phyloP scores from a whole-genome alignment of 108 stramenopile species.

The Craspedostauros australis region DNA sequence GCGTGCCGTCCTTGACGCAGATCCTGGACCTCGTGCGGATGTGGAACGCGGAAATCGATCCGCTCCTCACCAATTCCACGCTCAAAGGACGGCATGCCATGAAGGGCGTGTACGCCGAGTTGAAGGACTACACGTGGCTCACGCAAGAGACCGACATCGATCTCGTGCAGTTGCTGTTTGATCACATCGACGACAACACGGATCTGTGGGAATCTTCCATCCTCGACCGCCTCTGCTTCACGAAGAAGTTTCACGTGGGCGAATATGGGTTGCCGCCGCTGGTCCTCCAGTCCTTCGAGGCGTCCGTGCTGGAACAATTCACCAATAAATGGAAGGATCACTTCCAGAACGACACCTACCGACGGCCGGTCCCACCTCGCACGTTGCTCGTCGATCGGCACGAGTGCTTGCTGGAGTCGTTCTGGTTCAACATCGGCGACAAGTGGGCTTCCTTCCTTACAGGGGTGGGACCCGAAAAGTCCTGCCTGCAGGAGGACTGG shows the following conservation, averaged over 20 bases:
- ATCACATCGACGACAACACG: slow-evolving; percentile 1
- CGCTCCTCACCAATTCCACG: background rate
- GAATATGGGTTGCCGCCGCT: slow-evolving; percentile 47
- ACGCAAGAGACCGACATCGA: slow-evolving; percentile 10
- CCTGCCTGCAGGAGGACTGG: too few species aligned
- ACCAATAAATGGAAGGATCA: slow-evolving; percentile 18
- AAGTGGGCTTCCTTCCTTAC: slow-evolving; percentile 10
- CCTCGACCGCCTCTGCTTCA: background rate
- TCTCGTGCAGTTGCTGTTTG: slow-evolving; percentile 6
- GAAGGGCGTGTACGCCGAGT: slow-evolving; percentile 43
- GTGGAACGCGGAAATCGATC: slow-evolving; percentile 41
- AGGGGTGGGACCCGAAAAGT: slow-evolving; percentile 42
- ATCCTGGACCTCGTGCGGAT: slow-evolving; percentile 50
- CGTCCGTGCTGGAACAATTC: slow-evolving; percentile 21
- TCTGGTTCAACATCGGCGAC: slow-evolving; percentile 35
- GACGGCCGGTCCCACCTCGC: slow-evolving; percentile 30
- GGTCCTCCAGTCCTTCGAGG: slow-evolving; percentile 49
- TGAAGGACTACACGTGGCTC: slow-evolving; percentile 33
- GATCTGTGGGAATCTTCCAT: background rate
- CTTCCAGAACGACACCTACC: background rate
- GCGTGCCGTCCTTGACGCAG: slow-evolving; percentile 55
- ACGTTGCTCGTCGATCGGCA: slow-evolving; percentile 9
- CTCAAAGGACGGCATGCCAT: background rate
- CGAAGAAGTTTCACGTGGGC: slow-evolving; percentile 19
- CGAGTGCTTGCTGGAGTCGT: slow-evolving; percentile 15